Evolutionary conservation across 164 flowering plant genomes (phyloP), one percentile per base, ranked within the genome.

Genomic region (Chimonanthus praecox): DNA sequence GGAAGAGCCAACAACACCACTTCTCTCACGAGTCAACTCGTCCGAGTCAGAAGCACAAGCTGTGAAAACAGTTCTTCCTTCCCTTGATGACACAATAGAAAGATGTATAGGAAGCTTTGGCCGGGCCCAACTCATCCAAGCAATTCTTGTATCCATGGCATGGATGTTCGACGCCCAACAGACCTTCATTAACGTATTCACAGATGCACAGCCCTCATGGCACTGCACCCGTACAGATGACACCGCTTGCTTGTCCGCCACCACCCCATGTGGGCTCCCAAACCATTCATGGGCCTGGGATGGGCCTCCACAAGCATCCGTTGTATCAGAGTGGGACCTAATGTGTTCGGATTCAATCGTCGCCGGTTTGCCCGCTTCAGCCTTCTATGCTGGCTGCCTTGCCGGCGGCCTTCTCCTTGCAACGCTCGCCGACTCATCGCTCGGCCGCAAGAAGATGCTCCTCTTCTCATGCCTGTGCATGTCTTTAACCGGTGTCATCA

Each of bases 101-200:
- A 69, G 64, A 20, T 84, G 81, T 64, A 64, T 87, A n/a, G 92
- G 90, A 2, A 73, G 65, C 1, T 83, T 88, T 50, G 81, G 87
- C 4, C 82, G 79, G 76, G 62, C 80, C 0, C 96, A 89, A 49
- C 61, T 91, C 58, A 13, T 86, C 0, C 94, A 88, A 75, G 80
- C 87, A 49, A 5, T 84, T 7, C 71, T 91, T 0, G 89, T 84
- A 0, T 88, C 94, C 3, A 64, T 84, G 3, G 85, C 92, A 1
- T 83, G 90, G 87, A 20, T 80, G 46, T 89, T 91, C 70, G 91
- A 88, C 47, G 90, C 86, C 1, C 92, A 89, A 46, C 91, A 89
- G 68, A 84, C 91, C 2, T 91, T 86, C 87, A 83, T 91, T 74
- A 82, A 74, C 21, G 77, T 88, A 69, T 86, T 91, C 86, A 78